Evolutionary conservation across 2,329 filamentous ascomycete species (phyloP), one percentile per base, ranked within the genome.

Genomic region (Paecilomyces sp.): DNA sequence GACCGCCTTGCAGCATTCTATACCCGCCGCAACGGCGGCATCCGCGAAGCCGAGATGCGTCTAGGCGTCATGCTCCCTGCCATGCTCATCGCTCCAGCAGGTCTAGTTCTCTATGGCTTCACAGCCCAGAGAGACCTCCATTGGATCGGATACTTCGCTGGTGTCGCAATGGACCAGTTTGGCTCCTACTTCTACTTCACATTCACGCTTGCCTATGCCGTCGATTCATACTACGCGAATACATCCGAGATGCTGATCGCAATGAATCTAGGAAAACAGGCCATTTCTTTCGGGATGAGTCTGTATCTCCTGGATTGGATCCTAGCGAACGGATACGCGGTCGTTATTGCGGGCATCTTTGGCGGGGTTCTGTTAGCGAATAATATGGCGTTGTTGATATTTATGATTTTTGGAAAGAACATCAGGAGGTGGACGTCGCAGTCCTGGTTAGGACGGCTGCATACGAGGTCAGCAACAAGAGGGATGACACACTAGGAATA

Each of bases 161-260:
- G 79, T 6, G 77, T 80, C 3, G 77, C 70, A n/a, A 74, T 83
- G 72, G 72, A 74, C 11, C 78, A 80, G 58, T 83, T 78, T 70
- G 74, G 75, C 22, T 75, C 75, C 3, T 84, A 82, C 69, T 84
- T 83, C 64, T 84, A 78, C 68, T 83, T 83, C 68, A 81, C 79
- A 13, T 83, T 85, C 65, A 82, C 83, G 11, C 76, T 87, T 8
- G 84, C 83, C 2, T 86, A 87, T 65, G 83, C 84, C 1, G 80
- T 86, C 41, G 84, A 86, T 66, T 81, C 78, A 57, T 84, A 86
- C 69, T 81, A 80, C 22, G 76, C 79, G 34, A 84, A 85, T 63
- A 82, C 83, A n/a, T 81, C 79, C 25, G 84, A 86, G 72, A 85
- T 86, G 83, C 77, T 86, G 11, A 86, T 84, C 61, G 81, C 81